Base-by-base conservation (phyloP, 371 early-diverging fungal genomes). In the Syncephalastrum racemosum region DNA sequence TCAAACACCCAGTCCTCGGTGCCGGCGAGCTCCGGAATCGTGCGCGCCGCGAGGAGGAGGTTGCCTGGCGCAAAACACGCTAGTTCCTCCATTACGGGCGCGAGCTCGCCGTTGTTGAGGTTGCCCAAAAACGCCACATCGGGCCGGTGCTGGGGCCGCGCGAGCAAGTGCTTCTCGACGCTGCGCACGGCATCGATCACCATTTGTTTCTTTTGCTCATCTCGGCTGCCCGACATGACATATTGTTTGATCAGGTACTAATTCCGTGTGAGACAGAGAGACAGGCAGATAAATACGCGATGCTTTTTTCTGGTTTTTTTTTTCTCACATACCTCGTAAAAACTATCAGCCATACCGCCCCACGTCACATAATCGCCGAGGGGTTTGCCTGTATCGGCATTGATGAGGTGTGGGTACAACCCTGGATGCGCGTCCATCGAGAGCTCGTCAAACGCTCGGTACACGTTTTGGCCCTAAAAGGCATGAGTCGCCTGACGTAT, bases 161-260 rank as follows among this genome's bases (percentile, higher is more conserved):
- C 56, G 2, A 71, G n/a, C 20, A 77, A 43, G 36, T 64, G 40
- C 22, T 60, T 47, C 50, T 71, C 47, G 12, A 73, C 23, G 19
- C 70, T 59, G 3, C 54, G 45, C 14, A 73, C 53, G 18, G 68
- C 44, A 41, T 66, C 45, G 7, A 60, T 74, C 63, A 75, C 71
- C 73, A 70, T 81, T 52, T 71, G 64, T 40, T 50, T 74, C 68
- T 71, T 79, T 39, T 54, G 49, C 12, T 60, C 59, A 58, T 64
- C 80, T 65, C 62, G 76, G 58, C 71, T 81, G 56, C 63, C 71
- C n/a, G 77, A 63, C 19, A 75, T 56, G 0, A 90, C 69, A 72
- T 83, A 82, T 62, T 86, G 77, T 58, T 92, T 90, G 19, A 89
- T 76, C 51, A 89, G 54, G 59, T 88, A 90, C 76, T 89, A 19